These are phyloP conservation scores for Ilyonectria robusta DNA, from an alignment of 2,329 filamentous ascomycete genomes.

Conservation along the genomic window DNA sequence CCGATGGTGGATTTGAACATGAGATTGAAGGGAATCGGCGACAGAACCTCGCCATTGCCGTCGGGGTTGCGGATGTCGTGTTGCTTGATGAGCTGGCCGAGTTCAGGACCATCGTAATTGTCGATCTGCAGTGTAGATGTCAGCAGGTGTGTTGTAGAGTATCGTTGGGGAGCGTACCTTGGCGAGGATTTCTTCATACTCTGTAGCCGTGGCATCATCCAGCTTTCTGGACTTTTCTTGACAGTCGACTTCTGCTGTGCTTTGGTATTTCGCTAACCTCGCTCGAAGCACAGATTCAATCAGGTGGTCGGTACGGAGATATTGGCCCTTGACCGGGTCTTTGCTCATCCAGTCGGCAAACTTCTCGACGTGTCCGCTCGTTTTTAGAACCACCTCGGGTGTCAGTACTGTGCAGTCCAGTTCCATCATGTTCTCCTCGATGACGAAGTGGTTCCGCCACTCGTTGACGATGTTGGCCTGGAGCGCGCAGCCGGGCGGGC, in stretches of 20 bases:
- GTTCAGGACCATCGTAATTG: slow-evolving; percentile 90
- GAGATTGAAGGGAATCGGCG: slow-evolving; percentile 94
- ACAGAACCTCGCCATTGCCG: slow-evolving; percentile 81
- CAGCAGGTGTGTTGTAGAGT: no score
- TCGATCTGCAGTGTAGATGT: slow-evolving; percentile 73
- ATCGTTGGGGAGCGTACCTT: slow-evolving; percentile 47
- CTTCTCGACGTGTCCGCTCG: slow-evolving; percentile 95
- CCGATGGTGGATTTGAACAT: slow-evolving; percentile 99
- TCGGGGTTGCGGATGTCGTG: slow-evolving; percentile 91
- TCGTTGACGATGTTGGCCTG: slow-evolving; percentile 89
- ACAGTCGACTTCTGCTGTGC: slow-evolving; percentile 67
- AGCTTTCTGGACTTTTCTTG: slow-evolving; percentile 95
- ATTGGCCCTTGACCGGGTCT: slow-evolving; percentile 97
- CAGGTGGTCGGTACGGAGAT: slow-evolving; percentile 94
- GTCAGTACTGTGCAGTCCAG: slow-evolving; percentile 95
- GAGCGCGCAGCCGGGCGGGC: slow-evolving; percentile 87
- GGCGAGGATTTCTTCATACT: slow-evolving; percentile 93
- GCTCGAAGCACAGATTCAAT: slow-evolving; percentile 94
- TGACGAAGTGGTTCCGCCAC: slow-evolving; percentile 94
- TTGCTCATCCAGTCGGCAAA: slow-evolving; percentile 99
- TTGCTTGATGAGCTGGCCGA: slow-evolving; percentile 90
- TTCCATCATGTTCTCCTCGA: slow-evolving; percentile 96
- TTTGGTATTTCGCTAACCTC: slow-evolving; percentile 64
- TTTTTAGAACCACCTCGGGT: slow-evolving; percentile 94
- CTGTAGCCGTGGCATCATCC: slow-evolving; percentile 85